A percentile compares a stretch with the other conserved stretches of the same genome.
Evolutionary conservation across 2,329 filamentous ascomycete species (phyloP).

Genomic region (Trichoderma simmonsii): DNA sequence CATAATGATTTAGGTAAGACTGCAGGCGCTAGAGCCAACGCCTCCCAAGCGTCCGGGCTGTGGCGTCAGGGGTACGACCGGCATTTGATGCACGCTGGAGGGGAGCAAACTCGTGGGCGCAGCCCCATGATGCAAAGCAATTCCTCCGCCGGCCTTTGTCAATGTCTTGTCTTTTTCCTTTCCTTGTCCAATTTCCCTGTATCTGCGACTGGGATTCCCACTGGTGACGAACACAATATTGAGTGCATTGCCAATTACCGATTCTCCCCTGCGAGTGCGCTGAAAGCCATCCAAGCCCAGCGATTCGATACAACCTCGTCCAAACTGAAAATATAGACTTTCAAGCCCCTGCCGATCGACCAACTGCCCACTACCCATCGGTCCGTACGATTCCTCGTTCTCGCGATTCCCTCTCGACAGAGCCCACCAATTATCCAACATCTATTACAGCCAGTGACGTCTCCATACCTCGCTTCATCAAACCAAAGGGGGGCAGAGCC

Average conservation of each 20-base stretch:
- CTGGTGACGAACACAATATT: neutral
- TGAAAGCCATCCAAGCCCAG: neutral
- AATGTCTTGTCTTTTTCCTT: neutral
- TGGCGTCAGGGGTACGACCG: neutral
- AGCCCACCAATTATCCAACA: neutral
- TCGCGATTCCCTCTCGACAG: neutral
- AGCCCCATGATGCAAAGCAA: neutral
- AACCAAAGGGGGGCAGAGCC: slow-evolving; percentile 13
- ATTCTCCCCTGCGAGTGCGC: neutral
- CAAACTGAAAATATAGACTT: neutral
- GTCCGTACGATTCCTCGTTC: neutral
- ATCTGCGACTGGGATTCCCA: neutral
- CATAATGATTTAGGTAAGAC: neutral
- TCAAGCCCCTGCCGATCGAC: slow-evolving; percentile 3
- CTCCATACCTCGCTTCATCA: slow-evolving; percentile 17
- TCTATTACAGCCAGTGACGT: slow-evolving; percentile 6
- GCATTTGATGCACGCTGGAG: neutral
- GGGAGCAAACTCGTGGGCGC: neutral
- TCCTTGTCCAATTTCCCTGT: neutral
- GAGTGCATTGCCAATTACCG: neutral
- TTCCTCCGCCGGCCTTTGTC: neutral
- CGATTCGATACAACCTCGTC: neutral
- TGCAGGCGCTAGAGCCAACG: neutral
- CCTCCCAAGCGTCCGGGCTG: neutral
- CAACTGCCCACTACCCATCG: neutral